phyloP scores from a whole-genome alignment of 73 alveolate genomes.

The Paraurostyla sp. region DNA sequence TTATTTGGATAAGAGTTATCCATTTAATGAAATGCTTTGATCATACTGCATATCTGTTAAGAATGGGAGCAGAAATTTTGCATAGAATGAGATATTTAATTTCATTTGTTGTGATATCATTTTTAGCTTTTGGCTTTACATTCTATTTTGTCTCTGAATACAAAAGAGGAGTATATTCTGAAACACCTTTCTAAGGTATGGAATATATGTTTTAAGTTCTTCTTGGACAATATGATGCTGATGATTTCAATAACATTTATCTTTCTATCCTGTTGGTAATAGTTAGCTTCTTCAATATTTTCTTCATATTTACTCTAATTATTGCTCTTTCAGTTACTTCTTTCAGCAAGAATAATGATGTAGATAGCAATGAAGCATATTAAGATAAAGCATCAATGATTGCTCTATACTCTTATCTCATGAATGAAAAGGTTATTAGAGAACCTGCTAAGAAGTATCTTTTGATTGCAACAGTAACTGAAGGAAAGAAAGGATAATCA shows the following conservation, averaged over 20 bases:
- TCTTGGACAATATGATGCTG: conserved; percentile 35
- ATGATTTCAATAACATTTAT: background rate
- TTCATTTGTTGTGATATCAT: conserved; percentile 11
- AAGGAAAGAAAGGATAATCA: conserved; percentile 34
- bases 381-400: conserved; percentile 49
- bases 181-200: conserved; percentile 25
- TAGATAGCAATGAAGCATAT: conserved; percentile 47
- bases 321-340: conserved; percentile 42
- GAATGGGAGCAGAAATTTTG: conserved; percentile 43
- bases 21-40: conserved; percentile 40
- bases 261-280: conserved; percentile 18
- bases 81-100: conserved; percentile 60
- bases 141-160: conserved; percentile 52
- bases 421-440: conserved; percentile 31
- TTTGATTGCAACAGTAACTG: conserved; percentile 58
- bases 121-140: conserved; percentile 52
- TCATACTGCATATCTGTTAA: conserved; percentile 39
- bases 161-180: background rate
- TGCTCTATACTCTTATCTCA: conserved; percentile 43
- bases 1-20: conserved; percentile 43
- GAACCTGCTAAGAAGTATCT: conserved; percentile 48
- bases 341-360: conserved; percentile 5
- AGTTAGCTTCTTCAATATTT: conserved; percentile 42
- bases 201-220: conserved; percentile 46
- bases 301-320: conserved; percentile 52